Percentiles rank a stretch among this genome's conserved stretches.
These are phyloP conservation scores for Coprinellus micaceus DNA, from an alignment of 768 basidiomycete species.

Conservation along the genomic window DNA sequence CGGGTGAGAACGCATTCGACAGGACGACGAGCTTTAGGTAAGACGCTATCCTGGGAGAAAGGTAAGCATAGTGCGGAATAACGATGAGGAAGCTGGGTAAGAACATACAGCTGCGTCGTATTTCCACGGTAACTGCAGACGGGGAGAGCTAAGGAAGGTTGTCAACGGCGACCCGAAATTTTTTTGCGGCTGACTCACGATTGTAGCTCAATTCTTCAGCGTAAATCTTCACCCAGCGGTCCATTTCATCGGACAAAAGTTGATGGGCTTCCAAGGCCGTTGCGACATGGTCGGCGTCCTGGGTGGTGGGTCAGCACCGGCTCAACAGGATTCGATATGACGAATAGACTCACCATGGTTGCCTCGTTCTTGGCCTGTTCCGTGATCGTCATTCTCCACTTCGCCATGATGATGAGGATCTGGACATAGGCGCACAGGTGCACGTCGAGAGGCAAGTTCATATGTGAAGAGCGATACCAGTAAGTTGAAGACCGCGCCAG, in stretches of 20 bases:
- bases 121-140: slow-evolving; percentile 44
- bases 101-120: slow-evolving; percentile 39
- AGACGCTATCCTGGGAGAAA: slow-evolving; percentile 40
- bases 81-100: not conserved
- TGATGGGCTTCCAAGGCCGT: slow-evolving; percentile 36
- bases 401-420: slow-evolving; percentile 45
- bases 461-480: slow-evolving; percentile 44
- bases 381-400: slow-evolving; percentile 34
- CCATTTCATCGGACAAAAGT: slow-evolving; percentile 33
- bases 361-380: slow-evolving; percentile 3
- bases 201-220: slow-evolving; percentile 31
- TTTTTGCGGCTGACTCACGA: slow-evolving; percentile 25
- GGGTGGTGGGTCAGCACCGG: not conserved
- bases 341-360: not conserved
- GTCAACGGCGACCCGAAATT: not conserved
- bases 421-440: slow-evolving; percentile 53
- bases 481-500: slow-evolving; percentile 46
- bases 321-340: not conserved
- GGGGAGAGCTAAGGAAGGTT: slow-evolving; percentile 30
- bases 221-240: slow-evolving; percentile 39
- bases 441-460: slow-evolving; percentile 39
- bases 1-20: slow-evolving; percentile 50
- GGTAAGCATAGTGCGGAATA: not conserved
- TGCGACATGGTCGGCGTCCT: slow-evolving; percentile 34
- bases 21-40: slow-evolving; percentile 58